phyloP scores from a whole-genome alignment of 805 yeast species.

The Maudiozyma turicensis region DNA sequence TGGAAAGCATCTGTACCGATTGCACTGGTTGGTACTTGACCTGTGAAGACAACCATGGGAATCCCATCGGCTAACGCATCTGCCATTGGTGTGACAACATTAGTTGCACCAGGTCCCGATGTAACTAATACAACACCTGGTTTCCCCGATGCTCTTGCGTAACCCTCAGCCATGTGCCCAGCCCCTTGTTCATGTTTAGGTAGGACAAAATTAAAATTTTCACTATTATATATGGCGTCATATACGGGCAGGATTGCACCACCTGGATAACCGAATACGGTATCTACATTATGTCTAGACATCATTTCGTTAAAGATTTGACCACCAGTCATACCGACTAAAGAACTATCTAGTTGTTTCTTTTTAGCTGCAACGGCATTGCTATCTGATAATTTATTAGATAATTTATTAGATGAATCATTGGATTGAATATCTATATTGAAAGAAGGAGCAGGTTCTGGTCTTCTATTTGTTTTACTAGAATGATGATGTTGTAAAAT shows the following conservation, averaged over 20 bases:
- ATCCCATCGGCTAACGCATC: constrained; percentile 97
- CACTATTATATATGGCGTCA: constrained; percentile 91
- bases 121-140: constrained; percentile 97
- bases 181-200: constrained; percentile 99
- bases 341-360: constrained; percentile 57
- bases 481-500: constrained; percentile 22
- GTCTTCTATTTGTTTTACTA: constrained; percentile 13
- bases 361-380: not conserved
- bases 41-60: constrained; percentile 92
- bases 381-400: not conserved
- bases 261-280: constrained; percentile 96
- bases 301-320: constrained; percentile 98
- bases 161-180: constrained; percentile 99
- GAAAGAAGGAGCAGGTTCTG: constrained; percentile 32
- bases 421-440: constrained; percentile 14
- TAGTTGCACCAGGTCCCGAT: constrained; percentile 99
- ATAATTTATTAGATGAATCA: not conserved
- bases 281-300: constrained; percentile 91
- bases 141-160: constrained; percentile 89
- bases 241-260: constrained; percentile 98
- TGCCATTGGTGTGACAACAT: constrained; percentile 96
- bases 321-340: constrained; percentile 96
- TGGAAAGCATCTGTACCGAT: constrained; percentile 99
- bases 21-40: constrained; percentile 92
- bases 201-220: constrained; percentile 77